phyloP scores from a whole-genome alignment of 2,329 filamentous ascomycete genomes.

The Elsinoe perseae region DNA sequence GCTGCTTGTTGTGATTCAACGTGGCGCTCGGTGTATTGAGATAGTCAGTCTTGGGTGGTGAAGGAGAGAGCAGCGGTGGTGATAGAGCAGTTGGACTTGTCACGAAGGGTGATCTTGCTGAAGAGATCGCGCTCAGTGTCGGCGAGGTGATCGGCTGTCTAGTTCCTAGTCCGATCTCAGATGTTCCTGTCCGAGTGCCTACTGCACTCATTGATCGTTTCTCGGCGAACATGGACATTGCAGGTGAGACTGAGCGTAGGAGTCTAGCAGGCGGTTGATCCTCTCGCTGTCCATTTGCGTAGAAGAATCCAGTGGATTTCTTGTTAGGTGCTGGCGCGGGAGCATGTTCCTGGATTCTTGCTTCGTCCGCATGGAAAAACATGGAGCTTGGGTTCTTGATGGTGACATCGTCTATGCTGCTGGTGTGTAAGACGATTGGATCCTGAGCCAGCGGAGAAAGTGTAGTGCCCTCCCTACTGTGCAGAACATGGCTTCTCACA shows the following conservation, averaged over 20 bases:
- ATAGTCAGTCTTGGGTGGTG: conserved; percentile 38
- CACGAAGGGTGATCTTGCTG: conserved; percentile 27
- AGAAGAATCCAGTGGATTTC: conserved; percentile 45
- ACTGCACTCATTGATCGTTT: neutral
- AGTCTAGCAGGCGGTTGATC: conserved; percentile 29
- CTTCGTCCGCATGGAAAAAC: conserved; percentile 91
- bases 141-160: conserved; percentile 29
- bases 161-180: conserved; percentile 16
- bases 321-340: conserved; percentile 31
- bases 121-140: conserved; percentile 26
- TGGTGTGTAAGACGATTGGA: conserved; percentile 28
- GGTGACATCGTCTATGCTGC: conserved; percentile 22
- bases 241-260: conserved; percentile 27
- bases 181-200: neutral
- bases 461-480: conserved; percentile 34
- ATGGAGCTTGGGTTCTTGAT: conserved; percentile 43
- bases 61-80: conserved; percentile 31
- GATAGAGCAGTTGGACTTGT: conserved; percentile 18
- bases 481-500: conserved; percentile 3
- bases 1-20: conserved; percentile 2
- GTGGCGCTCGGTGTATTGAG: conserved; percentile 8
- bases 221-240: conserved; percentile 24
- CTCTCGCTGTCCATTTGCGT: conserved; percentile 44
- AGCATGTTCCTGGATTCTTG: conserved; percentile 37
- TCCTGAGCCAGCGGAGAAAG: conserved; percentile 23